Base-by-base conservation (phyloP, 2,329 filamentous ascomycete genomes). In the Aureobasidium sp. region DNA sequence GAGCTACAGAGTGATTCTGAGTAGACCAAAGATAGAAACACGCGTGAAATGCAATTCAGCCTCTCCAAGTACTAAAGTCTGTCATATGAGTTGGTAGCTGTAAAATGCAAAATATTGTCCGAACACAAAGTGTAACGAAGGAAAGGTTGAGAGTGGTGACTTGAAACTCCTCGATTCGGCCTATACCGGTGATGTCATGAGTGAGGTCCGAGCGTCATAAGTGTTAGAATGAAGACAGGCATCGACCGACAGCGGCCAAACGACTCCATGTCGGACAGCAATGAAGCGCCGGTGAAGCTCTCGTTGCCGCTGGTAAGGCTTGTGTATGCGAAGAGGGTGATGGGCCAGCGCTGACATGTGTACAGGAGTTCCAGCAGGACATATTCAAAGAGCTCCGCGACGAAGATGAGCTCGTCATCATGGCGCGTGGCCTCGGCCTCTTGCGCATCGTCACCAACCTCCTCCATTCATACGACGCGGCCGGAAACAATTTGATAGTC, bases 361-460 rank as follows among this genome's bases (percentile, higher is more conserved):
- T 43, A 9, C 67, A 83, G 78, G 80, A 91, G 80, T 99, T 95
- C 74, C 94, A 99, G 78, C 92, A 97, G 78, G 87, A 90, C 70
- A 84, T 97, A 69, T 97, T 97, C 78, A 90, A 89, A 73, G 89
- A 94, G 76, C 84, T 95, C 66, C 87, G 90, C 64, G 79, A 85
- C 63, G 89, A 96, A 77, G 94, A 99, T 88, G 88, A 95, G 74
- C 86, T 99, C 65, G 88, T 97, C 68, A 81, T 99, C 59, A 83
- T 97, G 60, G 94, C 93, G 43, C 89, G 90, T 57, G 94, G 94
- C 67, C 86, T 99, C 50, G 94, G 94, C 67, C 85, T 97, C 47
- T 84, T 96, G 72, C 90, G 91, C 66, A 84, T 99, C 61, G 83
- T 96, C 69, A 95, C 90, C n/a, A 99, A 97, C 71, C 83, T 99